Base-by-base conservation (phyloP, 345 rosid species). In the Ricinus communis region DNA sequence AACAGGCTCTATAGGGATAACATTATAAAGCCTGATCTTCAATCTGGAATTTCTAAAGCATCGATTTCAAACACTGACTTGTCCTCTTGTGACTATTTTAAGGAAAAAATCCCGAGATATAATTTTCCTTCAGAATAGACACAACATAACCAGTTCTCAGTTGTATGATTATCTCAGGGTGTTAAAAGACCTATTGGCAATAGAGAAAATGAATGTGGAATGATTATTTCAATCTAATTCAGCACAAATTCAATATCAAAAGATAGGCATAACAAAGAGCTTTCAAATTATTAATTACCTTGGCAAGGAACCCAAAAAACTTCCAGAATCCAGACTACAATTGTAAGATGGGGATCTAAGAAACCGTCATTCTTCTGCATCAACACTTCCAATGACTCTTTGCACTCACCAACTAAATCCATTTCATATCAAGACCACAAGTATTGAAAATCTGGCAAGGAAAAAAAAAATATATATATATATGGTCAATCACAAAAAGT, bases 241-340 rank as follows among this genome's bases (percentile, higher is more conserved):
- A 14, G 36, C 21, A 69, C 52, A 27, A 9, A 41, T 40, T 12
- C 50, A 76, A 52, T 13, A 58, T 53, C 21, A 1, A 7, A 47
- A 64, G 19, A 57, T 19, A 18, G 33, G 55, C 8, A 40, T 21
- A 36, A 57, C 36, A 55, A 76, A 68, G 55, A 57, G 27, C 22
- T 31, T 64, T 56, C 8, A 11, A 21, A 56, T 69, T 21, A 54
- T 16, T 40, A 31, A 47, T 73, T 81, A 81, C 85, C 82, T 78
- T 60, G 38, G 21, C 41, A 30, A 70, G 14, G 71, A 62, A 59
- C 38, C 6, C 51, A 60, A 43, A 41, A 57, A 62, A 14, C 7
- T n/a, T 66, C 61, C 46, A 41, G 19, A 47, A 69, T 78, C 76
- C 60, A 62, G 25, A 61, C 55, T 58, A 51, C 68, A 57, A 68